Evolutionary conservation across 352 stramenopile genomes (phyloP), one percentile per base, ranked within the genome.

Genomic region (Thraustotheca clavata): DNA sequence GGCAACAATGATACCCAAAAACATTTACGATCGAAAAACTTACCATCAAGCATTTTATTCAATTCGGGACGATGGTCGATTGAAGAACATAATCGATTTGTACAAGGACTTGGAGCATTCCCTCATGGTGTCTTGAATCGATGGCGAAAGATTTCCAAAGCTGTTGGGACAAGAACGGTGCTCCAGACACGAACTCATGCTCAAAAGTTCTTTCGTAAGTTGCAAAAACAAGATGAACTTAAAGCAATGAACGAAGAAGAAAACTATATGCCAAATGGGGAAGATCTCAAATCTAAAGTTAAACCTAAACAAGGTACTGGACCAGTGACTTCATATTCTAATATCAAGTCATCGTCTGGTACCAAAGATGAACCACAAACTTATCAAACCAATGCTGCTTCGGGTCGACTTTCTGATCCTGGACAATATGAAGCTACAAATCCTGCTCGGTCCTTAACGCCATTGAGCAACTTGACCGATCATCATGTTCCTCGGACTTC

Each of bases 181-280:
- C 89, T 86, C 11, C 86, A 94, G 61, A 83, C 91, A 59, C 83
- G 86, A 12, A 92, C 83, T 3, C 86, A 94, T 65, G 86, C 86
- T 20, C 86, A 94, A 62, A 94, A 94, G 72, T 94, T 91, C 71
- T 95, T 95, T 67, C 88, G 80, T 40, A 93, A 92, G 68, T 70
- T 95, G 40, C 57, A 65, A 55, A 65, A 65, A 46, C 38, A 54
- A 35, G 57, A 65, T 46, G 57, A 65, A 9, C 5, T 27, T 40
- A 52, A 52, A 29, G 7, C 33, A n/a, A 47, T 47, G 27, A 14
- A 14, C 11, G 43, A 52, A 24, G 43, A 52, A 6, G 43, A 52
- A 27, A 49, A 65, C 33, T n/a, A 54, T 26, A 9, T 36, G 9
- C 5, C 34, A 8, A 50, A 24, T 27, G 57, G 38, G 31, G 27